A percentile compares a stretch with the other conserved stretches of the same genome.
Conservation (phyloP, 345 rosid species). For the Nasturtium officinale region DNA sequence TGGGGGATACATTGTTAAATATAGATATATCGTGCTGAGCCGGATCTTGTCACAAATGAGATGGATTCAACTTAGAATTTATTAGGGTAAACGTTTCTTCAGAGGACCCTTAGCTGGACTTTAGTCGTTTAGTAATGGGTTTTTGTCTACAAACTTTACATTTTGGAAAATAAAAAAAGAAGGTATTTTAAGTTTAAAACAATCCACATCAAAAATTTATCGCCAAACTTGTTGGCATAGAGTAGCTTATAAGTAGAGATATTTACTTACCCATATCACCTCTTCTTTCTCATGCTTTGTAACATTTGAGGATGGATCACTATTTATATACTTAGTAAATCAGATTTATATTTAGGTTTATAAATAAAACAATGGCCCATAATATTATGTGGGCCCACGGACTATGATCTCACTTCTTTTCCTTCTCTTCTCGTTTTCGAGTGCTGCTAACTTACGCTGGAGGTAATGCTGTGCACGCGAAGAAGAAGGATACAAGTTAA, state of each 20-base stretch:
- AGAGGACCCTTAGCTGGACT: neutral
- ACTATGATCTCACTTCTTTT: neutral
- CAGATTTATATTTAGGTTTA: neutral
- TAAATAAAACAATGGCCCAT: neutral
- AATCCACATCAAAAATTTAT: neutral
- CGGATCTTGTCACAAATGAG: constrained; percentile 1
- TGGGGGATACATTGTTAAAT: neutral
- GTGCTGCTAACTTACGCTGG: constrained; percentile 29
- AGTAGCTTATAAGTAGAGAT: constrained; percentile 37
- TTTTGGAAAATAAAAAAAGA: too few relatives aligned
- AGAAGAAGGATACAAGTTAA: constrained; percentile 31
- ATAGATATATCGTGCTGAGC: neutral
- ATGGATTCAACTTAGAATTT: neutral
- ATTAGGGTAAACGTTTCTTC: neutral
- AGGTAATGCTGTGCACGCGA: constrained; percentile 39
- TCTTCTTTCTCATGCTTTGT: constrained; percentile 6
- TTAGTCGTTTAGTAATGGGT: neutral
- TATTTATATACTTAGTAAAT: neutral
- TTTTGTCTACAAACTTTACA: neutral
- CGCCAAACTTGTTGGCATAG: neutral
- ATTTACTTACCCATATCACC: too few relatives aligned
- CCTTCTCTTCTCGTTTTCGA: neutral
- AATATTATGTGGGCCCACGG: constrained; percentile 8
- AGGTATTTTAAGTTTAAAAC: neutral
- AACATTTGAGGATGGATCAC: neutral